phyloP scores from a whole-genome alignment of 2,329 filamentous ascomycete species.

The Coniochaeta sp. region DNA sequence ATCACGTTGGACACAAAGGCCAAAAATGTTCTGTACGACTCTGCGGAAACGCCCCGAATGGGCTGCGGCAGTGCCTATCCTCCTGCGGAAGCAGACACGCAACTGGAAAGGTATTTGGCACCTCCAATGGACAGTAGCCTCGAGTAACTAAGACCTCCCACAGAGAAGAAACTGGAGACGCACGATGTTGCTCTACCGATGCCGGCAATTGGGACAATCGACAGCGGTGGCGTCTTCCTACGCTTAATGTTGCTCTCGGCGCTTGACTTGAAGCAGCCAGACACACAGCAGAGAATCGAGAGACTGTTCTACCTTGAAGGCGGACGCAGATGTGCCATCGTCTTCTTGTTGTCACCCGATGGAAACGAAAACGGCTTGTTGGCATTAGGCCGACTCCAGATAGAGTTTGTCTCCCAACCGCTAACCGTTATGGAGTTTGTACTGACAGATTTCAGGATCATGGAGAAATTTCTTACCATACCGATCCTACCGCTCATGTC shows the following conservation, averaged over 20 bases:
- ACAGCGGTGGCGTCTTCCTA: slow-evolving; percentile 22
- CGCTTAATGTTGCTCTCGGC: slow-evolving; percentile 32
- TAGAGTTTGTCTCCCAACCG: slow-evolving; percentile 25
- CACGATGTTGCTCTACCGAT: slow-evolving; percentile 39
- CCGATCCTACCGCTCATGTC: slow-evolving; percentile 35
- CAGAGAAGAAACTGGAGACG: slow-evolving; percentile 32
- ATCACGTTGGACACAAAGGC: not conserved
- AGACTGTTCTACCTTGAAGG: slow-evolving; percentile 32
- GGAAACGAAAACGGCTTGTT: slow-evolving; percentile 20
- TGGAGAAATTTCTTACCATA: slow-evolving; percentile 20
- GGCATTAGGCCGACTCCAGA: slow-evolving; percentile 33
- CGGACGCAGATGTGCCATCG: slow-evolving; percentile 28
- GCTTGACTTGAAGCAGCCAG: slow-evolving; percentile 22
- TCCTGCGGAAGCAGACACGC: slow-evolving; percentile 14
- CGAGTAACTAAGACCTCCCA: not conserved
- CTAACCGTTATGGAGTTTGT: not conserved
- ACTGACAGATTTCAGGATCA: slow-evolving; percentile 18
- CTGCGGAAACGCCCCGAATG: slow-evolving; percentile 28
- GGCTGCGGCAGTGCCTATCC: slow-evolving; percentile 20
- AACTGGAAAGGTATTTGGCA: slow-evolving; percentile 15
- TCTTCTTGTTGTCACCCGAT: slow-evolving; percentile 32
- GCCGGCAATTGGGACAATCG: not conserved
- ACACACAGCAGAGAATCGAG: slow-evolving; percentile 26
- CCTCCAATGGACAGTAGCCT: not conserved
- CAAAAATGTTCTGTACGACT: slow-evolving; percentile 26